A percentile compares a stretch with the other conserved stretches of the same genome.
These are phyloP conservation scores for Elsinoe perseae DNA, from an alignment of 2,329 filamentous ascomycete genomes.

Conservation along the genomic window DNA sequence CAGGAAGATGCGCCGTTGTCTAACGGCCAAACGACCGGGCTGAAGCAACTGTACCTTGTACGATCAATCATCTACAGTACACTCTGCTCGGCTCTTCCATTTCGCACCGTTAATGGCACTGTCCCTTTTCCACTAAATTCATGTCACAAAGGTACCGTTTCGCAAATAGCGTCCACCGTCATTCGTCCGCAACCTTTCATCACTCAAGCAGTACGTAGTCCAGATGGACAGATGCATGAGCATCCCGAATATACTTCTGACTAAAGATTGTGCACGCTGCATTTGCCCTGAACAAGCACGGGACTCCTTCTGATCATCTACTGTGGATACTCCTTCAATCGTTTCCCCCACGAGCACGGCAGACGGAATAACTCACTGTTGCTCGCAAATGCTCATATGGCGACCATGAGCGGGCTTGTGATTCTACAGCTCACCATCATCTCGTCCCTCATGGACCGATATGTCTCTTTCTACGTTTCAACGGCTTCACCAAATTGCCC, in stretches of 20 bases:
- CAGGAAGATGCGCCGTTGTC: not conserved
- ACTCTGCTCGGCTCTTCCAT: not conserved
- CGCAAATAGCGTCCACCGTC: not conserved
- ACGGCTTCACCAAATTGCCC: conserved; percentile 7
- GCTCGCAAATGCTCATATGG: not conserved
- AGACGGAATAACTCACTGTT: not conserved
- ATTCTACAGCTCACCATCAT: not conserved
- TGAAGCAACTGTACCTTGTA: conserved; percentile 2
- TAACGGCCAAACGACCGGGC: conserved; percentile 1
- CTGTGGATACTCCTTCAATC: not conserved
- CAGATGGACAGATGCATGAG: not conserved
- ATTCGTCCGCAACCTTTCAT: not conserved
- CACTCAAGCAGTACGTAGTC: not conserved
- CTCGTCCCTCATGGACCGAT: not conserved
- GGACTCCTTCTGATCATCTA: not conserved
- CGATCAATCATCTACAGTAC: not conserved
- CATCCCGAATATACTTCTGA: not conserved
- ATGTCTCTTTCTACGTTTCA: conserved; percentile 4
- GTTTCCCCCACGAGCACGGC: not conserved
- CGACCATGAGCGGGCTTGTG: not conserved
- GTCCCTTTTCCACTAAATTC: not conserved
- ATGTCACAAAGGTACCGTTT: not conserved
- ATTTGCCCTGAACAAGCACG: not conserved
- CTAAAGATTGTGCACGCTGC: not conserved
- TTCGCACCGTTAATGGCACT: not conserved